Conservation (phyloP, 108 stramenopile species). For the Nitzschia putrida region DNA sequence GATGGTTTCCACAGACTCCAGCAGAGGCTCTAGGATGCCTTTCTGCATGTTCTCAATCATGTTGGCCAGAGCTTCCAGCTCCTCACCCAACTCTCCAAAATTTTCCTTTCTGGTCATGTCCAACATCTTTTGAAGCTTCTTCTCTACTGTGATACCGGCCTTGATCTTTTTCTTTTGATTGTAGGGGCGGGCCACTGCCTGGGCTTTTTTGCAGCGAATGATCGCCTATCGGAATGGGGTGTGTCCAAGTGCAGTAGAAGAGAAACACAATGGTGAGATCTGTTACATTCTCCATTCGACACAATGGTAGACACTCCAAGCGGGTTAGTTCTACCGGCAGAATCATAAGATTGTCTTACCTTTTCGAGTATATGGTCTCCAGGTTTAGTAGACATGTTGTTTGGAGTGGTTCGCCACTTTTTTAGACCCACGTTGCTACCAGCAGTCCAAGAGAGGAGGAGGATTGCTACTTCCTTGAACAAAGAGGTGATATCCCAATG, state of each 20-base stretch:
- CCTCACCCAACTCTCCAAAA: constrained; percentile 32
- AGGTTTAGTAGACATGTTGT: constrained; percentile 21
- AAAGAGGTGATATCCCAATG: no score
- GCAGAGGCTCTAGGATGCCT: constrained; percentile 29
- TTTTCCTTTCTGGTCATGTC: constrained; percentile 23
- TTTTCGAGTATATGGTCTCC: constrained; percentile 29
- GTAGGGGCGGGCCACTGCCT: constrained; percentile 30
- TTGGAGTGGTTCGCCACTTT: no score
- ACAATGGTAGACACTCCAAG: background rate
- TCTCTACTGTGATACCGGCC: constrained; percentile 25
- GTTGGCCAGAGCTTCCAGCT: constrained; percentile 21
- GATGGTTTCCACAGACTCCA: constrained; percentile 40
- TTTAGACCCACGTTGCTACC: no score
- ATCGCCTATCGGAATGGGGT: constrained; percentile 11
- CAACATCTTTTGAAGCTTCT: constrained; percentile 18
- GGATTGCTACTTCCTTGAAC: no score
- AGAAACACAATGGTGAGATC: background rate
- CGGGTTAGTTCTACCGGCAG: no score
- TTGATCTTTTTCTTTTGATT: constrained; percentile 33
- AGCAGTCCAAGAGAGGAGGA: no score
- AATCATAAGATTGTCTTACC: background rate
- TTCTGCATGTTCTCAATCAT: constrained; percentile 38
- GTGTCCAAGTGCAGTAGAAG: background rate
- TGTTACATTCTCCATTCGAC: background rate
- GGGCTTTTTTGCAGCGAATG: constrained; percentile 39